Percentiles rank a stretch among this genome's conserved stretches.
Evolutionary conservation across 179 eudicot genomes (phyloP).

Genomic region (Amaranthus tricolor): DNA sequence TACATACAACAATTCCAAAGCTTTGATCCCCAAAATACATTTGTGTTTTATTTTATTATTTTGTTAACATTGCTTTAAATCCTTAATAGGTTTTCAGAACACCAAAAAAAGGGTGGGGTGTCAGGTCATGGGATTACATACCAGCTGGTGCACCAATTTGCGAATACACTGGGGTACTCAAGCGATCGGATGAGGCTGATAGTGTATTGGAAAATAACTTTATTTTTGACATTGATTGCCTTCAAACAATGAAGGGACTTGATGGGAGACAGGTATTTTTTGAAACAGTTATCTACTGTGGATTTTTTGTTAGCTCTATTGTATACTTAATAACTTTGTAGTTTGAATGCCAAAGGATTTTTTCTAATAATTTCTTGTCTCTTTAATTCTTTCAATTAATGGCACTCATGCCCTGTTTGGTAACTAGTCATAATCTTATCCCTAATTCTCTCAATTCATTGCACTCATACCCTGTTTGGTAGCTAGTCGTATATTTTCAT

Average conservation of each 20-base stretch:
- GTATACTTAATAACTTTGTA: no score
- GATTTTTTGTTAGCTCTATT: no score
- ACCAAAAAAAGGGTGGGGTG: conserved; percentile 91
- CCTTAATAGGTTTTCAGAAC: conserved; percentile 73
- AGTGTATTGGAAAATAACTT: conserved; percentile 57
- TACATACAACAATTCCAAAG: neutral
- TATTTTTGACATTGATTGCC: conserved; percentile 82
- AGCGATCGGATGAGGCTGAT: conserved; percentile 64
- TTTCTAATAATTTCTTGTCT: no score
- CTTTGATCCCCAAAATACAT: no score
- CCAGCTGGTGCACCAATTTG: conserved; percentile 86
- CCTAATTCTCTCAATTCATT: no score
- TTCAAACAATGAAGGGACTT: conserved; percentile 90
- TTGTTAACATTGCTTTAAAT: neutral
- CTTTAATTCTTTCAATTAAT: no score
- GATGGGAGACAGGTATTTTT: conserved; percentile 86
- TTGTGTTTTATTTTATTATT: neutral
- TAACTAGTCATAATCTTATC: no score
- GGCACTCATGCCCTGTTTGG: no score
- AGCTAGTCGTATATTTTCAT: no score
- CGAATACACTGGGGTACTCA: conserved; percentile 70
- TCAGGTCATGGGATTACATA: conserved; percentile 88
- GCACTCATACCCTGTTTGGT: no score
- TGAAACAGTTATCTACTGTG: neutral
- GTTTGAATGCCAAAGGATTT: no score